These are phyloP conservation scores for Beta lomatogona DNA, from an alignment of 179 eudicot genomes.

Conservation along the genomic window DNA sequence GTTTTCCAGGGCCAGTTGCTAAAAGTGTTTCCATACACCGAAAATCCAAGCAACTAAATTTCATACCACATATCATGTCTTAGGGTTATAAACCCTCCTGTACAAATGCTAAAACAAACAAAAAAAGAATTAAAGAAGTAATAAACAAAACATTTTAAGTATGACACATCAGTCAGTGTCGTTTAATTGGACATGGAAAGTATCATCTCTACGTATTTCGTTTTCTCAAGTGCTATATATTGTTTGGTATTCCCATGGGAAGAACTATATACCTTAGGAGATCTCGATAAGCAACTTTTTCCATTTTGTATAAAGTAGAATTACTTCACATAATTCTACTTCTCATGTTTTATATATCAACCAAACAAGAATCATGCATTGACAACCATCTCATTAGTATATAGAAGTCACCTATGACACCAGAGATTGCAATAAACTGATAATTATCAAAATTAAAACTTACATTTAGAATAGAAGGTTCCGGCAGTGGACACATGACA, in stretches of 20 bases:
- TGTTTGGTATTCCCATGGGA: no score
- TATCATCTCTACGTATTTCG: no score
- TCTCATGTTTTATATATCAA: neutral
- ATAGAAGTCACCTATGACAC: neutral
- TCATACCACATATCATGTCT: neutral
- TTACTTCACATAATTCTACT: no score
- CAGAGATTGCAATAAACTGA: neutral
- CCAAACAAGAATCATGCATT: neutral
- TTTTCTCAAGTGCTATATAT: no score
- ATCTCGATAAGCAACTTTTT: no score
- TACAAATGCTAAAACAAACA: neutral
- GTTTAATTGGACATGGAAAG: no score
- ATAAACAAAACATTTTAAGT: neutral
- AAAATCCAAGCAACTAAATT: neutral
- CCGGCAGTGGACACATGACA: slow-evolving; percentile 81
- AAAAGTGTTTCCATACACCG: neutral
- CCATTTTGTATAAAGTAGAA: no score
- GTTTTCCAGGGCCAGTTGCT: neutral
- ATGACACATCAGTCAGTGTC: neutral
- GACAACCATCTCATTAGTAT: neutral
- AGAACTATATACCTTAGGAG: no score
- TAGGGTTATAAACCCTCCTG: neutral
- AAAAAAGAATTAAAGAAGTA: neutral
- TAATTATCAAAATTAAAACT: slow-evolving; percentile 33
- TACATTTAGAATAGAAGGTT: slow-evolving; percentile 92